phyloP scores from a whole-genome alignment of 192 early-diverging fungal genomes.

The Glomus cerebriforme region DNA sequence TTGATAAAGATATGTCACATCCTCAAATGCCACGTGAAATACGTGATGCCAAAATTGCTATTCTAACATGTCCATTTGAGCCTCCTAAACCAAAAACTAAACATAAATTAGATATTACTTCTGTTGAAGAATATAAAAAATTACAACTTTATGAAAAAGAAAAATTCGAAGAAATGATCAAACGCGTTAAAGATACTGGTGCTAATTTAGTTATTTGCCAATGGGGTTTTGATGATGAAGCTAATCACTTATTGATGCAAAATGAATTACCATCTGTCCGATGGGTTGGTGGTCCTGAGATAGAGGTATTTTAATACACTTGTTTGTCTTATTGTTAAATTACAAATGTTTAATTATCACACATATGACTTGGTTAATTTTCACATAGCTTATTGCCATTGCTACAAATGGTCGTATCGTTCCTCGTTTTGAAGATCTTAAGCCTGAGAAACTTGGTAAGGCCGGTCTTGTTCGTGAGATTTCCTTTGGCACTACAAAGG shows the following conservation, averaged over 20 bases:
- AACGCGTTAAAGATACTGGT: slow-evolving; percentile 95
- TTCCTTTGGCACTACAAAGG: slow-evolving; percentile 96
- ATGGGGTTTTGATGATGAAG: slow-evolving; percentile 99
- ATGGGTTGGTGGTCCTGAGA: slow-evolving; percentile 99
- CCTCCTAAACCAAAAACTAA: slow-evolving; percentile 99
- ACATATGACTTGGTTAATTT: slow-evolving; percentile 6
- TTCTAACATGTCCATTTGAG: slow-evolving; percentile 99
- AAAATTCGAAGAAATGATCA: slow-evolving; percentile 97
- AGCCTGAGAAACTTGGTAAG: slow-evolving; percentile 82
- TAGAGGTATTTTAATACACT: slow-evolving; percentile 66
- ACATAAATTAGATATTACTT: slow-evolving; percentile 98
- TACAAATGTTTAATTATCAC: background rate
- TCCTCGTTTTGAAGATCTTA: slow-evolving; percentile 97
- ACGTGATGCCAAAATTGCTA: slow-evolving; percentile 94
- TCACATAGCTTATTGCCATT: slow-evolving; percentile 88
- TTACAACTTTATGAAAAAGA: slow-evolving; percentile 94
- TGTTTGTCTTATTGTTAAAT: background rate
- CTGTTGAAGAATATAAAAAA: slow-evolving; percentile 98
- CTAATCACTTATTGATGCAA: slow-evolving; percentile 98
- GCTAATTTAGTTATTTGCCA: slow-evolving; percentile 99
- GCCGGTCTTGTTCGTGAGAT: slow-evolving; percentile 96
- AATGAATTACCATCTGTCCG: slow-evolving; percentile 96
- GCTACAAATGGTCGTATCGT: slow-evolving; percentile 99
- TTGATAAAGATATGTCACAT: slow-evolving; percentile 99
- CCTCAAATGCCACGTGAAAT: slow-evolving; percentile 99